These are phyloP conservation scores for Sclerotinia spermophila DNA, from an alignment of 2,329 filamentous ascomycete genomes.

Conservation along the genomic window DNA sequence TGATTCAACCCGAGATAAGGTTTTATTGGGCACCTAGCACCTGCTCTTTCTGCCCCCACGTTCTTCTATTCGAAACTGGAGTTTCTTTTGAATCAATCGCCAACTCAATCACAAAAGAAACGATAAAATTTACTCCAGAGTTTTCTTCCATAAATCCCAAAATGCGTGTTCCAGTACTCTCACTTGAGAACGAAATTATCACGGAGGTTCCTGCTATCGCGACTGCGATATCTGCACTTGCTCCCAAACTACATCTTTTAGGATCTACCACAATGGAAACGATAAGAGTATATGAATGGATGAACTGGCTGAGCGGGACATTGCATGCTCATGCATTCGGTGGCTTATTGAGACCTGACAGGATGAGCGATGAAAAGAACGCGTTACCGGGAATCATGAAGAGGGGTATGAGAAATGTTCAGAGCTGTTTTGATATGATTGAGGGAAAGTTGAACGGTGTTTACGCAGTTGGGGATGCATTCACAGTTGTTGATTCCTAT, in stretches of 20 bases:
- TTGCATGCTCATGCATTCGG: conserved; percentile 36
- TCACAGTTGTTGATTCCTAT: conserved; percentile 39
- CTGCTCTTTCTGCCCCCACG: conserved; percentile 37
- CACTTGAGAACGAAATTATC: conserved; percentile 33
- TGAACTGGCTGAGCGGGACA: conserved; percentile 38
- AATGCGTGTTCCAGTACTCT: conserved; percentile 36
- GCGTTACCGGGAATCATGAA: conserved; percentile 25
- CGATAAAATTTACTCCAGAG: conserved; percentile 22
- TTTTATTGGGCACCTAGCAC: conserved; percentile 34
- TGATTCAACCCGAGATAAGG: conserved; percentile 25
- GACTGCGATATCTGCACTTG: conserved; percentile 32
- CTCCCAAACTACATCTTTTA: conserved; percentile 33
- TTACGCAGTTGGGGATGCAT: conserved; percentile 32
- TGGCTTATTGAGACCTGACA: conserved; percentile 29
- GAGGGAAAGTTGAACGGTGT: conserved; percentile 30
- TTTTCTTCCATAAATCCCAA: conserved; percentile 36
- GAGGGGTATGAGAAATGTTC: conserved; percentile 29
- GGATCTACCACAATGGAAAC: conserved; percentile 35
- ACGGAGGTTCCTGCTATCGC: conserved; percentile 38
- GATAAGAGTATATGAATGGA: conserved; percentile 38
- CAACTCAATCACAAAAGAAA: not conserved
- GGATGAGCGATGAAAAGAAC: conserved; percentile 31
- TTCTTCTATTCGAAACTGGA: conserved; percentile 34
- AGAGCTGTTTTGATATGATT: conserved; percentile 30
- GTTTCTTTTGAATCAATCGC: conserved; percentile 28